Evolutionary conservation across 2,329 filamentous ascomycete species (phyloP).

Genomic region (Aspergillus tanneri): DNA sequence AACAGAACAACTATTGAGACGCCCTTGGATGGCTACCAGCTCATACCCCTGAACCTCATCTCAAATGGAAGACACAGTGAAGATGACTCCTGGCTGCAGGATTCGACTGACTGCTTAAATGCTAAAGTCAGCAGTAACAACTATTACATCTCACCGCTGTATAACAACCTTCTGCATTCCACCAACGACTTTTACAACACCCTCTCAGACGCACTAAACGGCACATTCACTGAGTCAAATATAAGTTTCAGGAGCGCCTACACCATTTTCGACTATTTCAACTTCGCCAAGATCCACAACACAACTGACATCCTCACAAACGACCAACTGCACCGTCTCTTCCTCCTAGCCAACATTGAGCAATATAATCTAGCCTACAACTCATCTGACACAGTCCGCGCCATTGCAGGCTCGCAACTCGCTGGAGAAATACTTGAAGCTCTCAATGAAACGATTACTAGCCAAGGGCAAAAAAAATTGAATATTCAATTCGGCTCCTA

Average conservation of each 20-base stretch:
- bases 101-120: slow-evolving; percentile 55
- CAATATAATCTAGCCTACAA: slow-evolving; percentile 86
- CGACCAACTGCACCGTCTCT: slow-evolving; percentile 61
- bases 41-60: slow-evolving; percentile 70
- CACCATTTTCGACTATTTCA: slow-evolving; percentile 63
- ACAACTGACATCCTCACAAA: slow-evolving; percentile 58
- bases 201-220: slow-evolving; percentile 54
- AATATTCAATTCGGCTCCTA: slow-evolving; percentile 63
- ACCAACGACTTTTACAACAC: slow-evolving; percentile 57
- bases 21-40: slow-evolving; percentile 78
- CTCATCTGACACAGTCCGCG: slow-evolving; percentile 48
- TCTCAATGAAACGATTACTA: slow-evolving; percentile 43
- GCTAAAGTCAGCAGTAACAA: slow-evolving; percentile 59
- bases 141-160: slow-evolving; percentile 56
- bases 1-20: slow-evolving; percentile 67
- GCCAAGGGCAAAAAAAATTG: slow-evolving; percentile 41
- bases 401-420: slow-evolving; percentile 61
- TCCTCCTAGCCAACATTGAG: slow-evolving; percentile 72
- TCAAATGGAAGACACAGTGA: slow-evolving; percentile 60
- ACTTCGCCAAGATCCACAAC: slow-evolving; percentile 64
- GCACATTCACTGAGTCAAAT: slow-evolving; percentile 49
- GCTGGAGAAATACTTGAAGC: slow-evolving; percentile 59
- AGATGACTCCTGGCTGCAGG: slow-evolving; percentile 59
- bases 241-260: slow-evolving; percentile 64
- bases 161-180: slow-evolving; percentile 48